phyloP scores from a whole-genome alignment of 2,329 filamentous ascomycete species.

The Trichoderma arundinaceum region DNA sequence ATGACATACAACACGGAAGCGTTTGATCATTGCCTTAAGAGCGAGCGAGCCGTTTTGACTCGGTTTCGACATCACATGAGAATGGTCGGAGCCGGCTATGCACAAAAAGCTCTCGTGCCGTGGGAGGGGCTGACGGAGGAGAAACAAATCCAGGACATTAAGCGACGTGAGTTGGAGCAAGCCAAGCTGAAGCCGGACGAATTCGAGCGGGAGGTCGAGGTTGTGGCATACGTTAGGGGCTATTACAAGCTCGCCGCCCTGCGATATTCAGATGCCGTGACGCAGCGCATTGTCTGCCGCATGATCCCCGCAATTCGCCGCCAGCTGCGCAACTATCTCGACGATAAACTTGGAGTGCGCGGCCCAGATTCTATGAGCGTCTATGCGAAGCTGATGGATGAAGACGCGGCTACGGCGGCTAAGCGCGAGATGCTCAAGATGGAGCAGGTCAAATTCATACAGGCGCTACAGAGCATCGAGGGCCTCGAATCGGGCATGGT shows the following conservation, averaged over 20 bases:
- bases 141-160: slow-evolving; percentile 52
- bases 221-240: slow-evolving; percentile 66
- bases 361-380: slow-evolving; percentile 39
- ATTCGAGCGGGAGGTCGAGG: slow-evolving; percentile 64
- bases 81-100: slow-evolving; percentile 49
- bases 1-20: slow-evolving; percentile 62
- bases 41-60: slow-evolving; percentile 54
- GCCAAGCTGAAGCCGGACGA: slow-evolving; percentile 61
- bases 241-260: slow-evolving; percentile 72
- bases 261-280: slow-evolving; percentile 65
- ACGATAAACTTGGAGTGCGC: slow-evolving; percentile 51
- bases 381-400: slow-evolving; percentile 55
- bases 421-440: slow-evolving; percentile 50
- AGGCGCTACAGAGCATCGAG: slow-evolving; percentile 54
- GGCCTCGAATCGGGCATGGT: slow-evolving; percentile 47
- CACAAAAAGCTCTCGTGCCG: slow-evolving; percentile 40
- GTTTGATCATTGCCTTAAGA: slow-evolving; percentile 52
- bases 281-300: slow-evolving; percentile 55
- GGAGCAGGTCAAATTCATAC: slow-evolving; percentile 54
- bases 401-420: slow-evolving; percentile 52
- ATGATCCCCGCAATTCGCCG: slow-evolving; percentile 54
- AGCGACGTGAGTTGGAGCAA: slow-evolving; percentile 49
- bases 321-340: slow-evolving; percentile 51
- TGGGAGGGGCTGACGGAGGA: slow-evolving; percentile 57
- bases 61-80: slow-evolving; percentile 58